Conservation (phyloP, 2,329 filamentous ascomycete species). For the Botryosphaeria dothidea region DNA sequence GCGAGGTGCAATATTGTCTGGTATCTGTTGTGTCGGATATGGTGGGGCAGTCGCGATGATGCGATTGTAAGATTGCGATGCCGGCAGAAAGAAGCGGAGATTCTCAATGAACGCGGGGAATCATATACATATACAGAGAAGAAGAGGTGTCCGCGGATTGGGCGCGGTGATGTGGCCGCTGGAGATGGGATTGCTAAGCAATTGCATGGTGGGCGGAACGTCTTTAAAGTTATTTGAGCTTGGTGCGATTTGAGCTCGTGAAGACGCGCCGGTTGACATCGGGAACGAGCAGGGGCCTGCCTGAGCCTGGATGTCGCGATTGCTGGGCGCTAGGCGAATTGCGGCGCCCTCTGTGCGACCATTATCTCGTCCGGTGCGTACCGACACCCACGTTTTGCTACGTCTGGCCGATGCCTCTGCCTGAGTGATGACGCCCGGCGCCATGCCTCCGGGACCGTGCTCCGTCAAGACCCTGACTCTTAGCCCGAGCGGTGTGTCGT, state of each 20-base stretch:
- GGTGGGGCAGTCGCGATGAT: conserved; percentile 11
- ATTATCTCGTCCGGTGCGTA: background rate
- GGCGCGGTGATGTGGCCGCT: background rate
- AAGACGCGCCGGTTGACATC: conserved; percentile 2
- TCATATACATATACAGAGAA: background rate
- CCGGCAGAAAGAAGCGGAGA: background rate
- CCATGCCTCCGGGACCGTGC: background rate
- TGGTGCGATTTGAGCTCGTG: background rate
- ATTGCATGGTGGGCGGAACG: background rate
- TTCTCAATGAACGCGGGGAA: background rate
- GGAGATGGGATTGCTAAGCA: conserved; percentile 1
- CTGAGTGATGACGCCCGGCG: conserved; percentile 6
- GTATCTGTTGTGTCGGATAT: background rate
- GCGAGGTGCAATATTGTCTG: background rate
- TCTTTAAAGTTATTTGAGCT: background rate
- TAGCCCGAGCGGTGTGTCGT: background rate
- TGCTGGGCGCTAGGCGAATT: background rate
- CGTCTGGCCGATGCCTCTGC: background rate
- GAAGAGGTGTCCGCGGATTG: background rate
- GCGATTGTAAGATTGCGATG: conserved; percentile 10
- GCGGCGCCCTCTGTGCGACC: background rate
- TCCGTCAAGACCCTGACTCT: background rate
- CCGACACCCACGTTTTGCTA: background rate
- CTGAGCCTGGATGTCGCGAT: conserved; percentile 5
- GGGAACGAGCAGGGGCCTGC: background rate